Conservation (phyloP, 225 moss, liverwort and hornwort species). For the Takakia lepidozioides region DNA sequence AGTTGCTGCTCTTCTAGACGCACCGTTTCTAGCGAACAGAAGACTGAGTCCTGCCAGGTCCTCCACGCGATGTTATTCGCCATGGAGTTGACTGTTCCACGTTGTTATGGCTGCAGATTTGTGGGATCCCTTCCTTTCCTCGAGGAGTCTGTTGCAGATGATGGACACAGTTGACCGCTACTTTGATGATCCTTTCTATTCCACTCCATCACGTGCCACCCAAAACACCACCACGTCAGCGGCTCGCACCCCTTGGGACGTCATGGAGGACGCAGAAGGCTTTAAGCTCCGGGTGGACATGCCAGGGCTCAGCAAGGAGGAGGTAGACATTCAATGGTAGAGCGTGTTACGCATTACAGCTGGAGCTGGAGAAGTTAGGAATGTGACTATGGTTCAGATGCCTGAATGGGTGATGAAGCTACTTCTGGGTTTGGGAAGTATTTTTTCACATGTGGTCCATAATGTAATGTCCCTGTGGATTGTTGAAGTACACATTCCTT, state of each 20-base stretch:
- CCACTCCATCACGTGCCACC: conserved; percentile 14
- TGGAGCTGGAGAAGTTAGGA: background rate
- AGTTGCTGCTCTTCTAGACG: too few relatives aligned
- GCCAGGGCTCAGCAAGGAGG: conserved; percentile 72
- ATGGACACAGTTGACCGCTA: conserved; percentile 43
- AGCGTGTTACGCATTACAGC: background rate
- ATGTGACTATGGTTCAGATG: too few relatives aligned
- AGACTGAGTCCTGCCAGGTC: too few relatives aligned
- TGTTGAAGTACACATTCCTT: too few relatives aligned
- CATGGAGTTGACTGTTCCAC: too few relatives aligned
- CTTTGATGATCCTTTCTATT: conserved; percentile 31
- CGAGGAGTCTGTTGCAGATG: conserved; percentile 44
- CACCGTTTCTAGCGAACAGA: too few relatives aligned
- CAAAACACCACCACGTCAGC: background rate
- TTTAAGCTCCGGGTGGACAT: conserved; percentile 65
- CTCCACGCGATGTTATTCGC: too few relatives aligned
- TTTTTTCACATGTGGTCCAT: too few relatives aligned
- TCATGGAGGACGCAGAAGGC: conserved; percentile 40
- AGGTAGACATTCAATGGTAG: too few relatives aligned
- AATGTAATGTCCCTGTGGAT: too few relatives aligned
- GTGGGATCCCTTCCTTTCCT: conserved; percentile 36
- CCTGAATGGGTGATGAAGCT: too few relatives aligned
- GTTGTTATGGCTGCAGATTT: conserved; percentile 20
- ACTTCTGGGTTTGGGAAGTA: too few relatives aligned
- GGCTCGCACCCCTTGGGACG: conserved; percentile 39